Conservation (phyloP, 2,329 filamentous ascomycete genomes). For the Trichoderma sp. region DNA sequence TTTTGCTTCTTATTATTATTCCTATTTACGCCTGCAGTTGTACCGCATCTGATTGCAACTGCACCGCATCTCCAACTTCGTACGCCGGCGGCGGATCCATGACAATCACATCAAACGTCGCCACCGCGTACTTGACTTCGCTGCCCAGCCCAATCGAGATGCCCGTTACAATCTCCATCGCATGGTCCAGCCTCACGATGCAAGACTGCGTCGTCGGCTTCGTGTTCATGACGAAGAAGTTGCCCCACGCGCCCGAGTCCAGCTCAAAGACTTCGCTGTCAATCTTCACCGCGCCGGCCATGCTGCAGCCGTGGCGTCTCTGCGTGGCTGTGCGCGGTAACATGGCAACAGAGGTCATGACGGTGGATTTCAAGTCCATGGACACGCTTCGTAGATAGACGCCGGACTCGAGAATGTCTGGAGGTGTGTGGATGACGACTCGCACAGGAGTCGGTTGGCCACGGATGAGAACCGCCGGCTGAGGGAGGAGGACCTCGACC, state of each 20-base stretch:
- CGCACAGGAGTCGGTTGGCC: constrained; percentile 15
- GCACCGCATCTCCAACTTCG: constrained; percentile 9
- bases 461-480: constrained; percentile 12
- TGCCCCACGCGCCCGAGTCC: constrained; percentile 20
- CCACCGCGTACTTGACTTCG: constrained; percentile 17
- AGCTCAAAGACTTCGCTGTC: constrained; percentile 18
- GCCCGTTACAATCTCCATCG: constrained; percentile 15
- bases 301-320: constrained; percentile 15
- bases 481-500: constrained; percentile 11
- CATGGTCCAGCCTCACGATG: constrained; percentile 5
- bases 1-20: background rate
- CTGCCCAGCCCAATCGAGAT: constrained; percentile 17
- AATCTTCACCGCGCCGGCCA: constrained; percentile 15
- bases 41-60: constrained; percentile 6
- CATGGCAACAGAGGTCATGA: background rate
- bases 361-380: background rate
- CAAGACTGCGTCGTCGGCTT: constrained; percentile 23
- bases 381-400: constrained; percentile 10
- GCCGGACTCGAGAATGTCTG: constrained; percentile 6
- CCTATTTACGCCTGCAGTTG: background rate
- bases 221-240: constrained; percentile 22
- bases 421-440: constrained; percentile 9
- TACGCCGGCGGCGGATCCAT: constrained; percentile 24
- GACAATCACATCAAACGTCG: constrained; percentile 6
- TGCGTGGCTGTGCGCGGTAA: background rate